A percentile compares a stretch with the other conserved stretches of the same genome.
Evolutionary conservation across 1,284 basidiomycete species (phyloP).

Genomic region (Malassezia brasiliensis): DNA sequence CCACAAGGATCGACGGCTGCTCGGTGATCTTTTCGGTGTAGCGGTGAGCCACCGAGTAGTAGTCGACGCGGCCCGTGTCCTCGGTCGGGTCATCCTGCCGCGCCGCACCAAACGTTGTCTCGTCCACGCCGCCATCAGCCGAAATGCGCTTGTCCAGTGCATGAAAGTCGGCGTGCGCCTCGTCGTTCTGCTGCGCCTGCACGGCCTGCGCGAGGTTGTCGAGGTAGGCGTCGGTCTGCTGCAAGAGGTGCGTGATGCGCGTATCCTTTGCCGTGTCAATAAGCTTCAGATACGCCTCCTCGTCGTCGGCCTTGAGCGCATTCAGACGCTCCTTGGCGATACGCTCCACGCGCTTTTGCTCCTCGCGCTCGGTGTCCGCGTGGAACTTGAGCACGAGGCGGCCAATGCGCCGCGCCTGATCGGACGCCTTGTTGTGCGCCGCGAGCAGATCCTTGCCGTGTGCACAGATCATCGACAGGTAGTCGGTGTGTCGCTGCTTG

Average conservation of each 20-base stretch:
- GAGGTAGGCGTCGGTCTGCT: slow-evolving; percentile 89
- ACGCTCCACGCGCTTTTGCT: slow-evolving; percentile 68
- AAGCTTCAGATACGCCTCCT: slow-evolving; percentile 97
- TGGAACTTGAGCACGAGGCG: slow-evolving; percentile 52
- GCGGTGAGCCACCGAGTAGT: slow-evolving; percentile 90
- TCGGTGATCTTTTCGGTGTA: slow-evolving; percentile 77
- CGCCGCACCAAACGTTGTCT: slow-evolving; percentile 81
- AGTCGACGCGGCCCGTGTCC: slow-evolving; percentile 66
- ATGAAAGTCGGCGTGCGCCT: slow-evolving; percentile 44
- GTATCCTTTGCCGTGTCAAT: slow-evolving; percentile 99
- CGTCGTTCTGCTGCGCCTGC: slow-evolving; percentile 81
- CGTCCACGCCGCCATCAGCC: slow-evolving; percentile 56
- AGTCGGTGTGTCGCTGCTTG: slow-evolving; percentile 92
- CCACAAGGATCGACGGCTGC: slow-evolving; percentile 71
- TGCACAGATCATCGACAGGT: slow-evolving; percentile 73
- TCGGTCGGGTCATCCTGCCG: slow-evolving; percentile 59
- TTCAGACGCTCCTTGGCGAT: slow-evolving; percentile 96
- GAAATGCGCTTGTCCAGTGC: slow-evolving; percentile 24
- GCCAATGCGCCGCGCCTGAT: slow-evolving; percentile 51
- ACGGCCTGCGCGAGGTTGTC: slow-evolving; percentile 92
- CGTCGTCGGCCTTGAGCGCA: slow-evolving; percentile 94
- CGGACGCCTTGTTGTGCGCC: slow-evolving; percentile 55
- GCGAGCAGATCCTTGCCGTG: slow-evolving; percentile 71
- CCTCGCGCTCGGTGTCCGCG: slow-evolving; percentile 53
- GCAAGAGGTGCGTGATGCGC: slow-evolving; percentile 88